These are phyloP conservation scores for Veloporphyrellus conicus DNA, from an alignment of 1,284 basidiomycete species.

Conservation along the genomic window DNA sequence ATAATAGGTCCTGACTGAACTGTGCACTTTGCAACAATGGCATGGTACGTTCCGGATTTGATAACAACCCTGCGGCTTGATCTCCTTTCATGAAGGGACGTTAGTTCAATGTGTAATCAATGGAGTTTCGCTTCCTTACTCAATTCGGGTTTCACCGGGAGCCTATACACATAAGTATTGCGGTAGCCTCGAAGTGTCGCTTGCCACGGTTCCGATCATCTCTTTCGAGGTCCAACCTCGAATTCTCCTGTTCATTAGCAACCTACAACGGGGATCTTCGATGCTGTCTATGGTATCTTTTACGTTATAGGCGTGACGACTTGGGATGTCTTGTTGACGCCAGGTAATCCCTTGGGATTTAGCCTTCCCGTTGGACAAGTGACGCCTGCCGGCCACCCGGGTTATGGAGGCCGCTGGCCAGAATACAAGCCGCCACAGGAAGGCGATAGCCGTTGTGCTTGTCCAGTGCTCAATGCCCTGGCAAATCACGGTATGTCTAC, in stretches of 20 bases:
- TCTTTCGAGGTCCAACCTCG: background rate
- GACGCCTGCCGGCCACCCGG: constrained; percentile 52
- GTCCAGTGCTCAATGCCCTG: constrained; percentile 70
- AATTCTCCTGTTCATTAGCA: background rate
- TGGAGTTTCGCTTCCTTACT: background rate
- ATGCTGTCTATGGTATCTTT: constrained; percentile 31
- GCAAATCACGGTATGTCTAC: constrained; percentile 62
- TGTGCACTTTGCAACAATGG: too few species aligned
- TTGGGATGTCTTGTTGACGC: constrained; percentile 54
- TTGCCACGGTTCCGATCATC: background rate
- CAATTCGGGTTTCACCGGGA: background rate
- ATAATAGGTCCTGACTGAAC: too few species aligned
- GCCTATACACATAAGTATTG: constrained; percentile 8
- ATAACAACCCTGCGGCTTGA: too few species aligned
- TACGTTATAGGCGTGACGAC: constrained; percentile 35
- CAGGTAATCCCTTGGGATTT: constrained; percentile 54
- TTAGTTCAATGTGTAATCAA: too few species aligned
- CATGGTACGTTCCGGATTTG: too few species aligned
- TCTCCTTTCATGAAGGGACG: background rate
- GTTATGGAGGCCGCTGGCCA: constrained; percentile 67
- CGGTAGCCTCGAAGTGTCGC: background rate
- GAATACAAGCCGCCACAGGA: constrained; percentile 53
- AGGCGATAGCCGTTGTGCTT: constrained; percentile 63
- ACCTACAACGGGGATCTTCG: constrained; percentile 21
- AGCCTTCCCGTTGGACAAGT: constrained; percentile 50